Base-by-base conservation (phyloP, 345 rosid genomes). In the Raphanus sativus region DNA sequence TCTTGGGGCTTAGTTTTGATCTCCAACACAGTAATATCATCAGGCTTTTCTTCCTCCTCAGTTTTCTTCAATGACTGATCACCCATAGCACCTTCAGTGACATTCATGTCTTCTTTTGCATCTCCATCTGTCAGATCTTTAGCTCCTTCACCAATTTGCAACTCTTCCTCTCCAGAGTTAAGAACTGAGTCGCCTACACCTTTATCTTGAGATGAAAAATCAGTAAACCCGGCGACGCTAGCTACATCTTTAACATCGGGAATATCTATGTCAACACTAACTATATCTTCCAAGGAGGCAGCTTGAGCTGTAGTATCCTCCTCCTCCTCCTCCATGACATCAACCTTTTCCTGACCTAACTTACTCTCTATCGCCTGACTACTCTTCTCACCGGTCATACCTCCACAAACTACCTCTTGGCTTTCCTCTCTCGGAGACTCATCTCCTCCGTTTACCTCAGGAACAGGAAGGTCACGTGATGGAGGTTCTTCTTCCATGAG, bases 171-270 rank as follows among this genome's bases (percentile, higher is more conserved):
- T 24, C 36, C 65, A 16, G 68, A 24, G 62, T 71, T 66, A 6
- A 56, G 64, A 60, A 59, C 70, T 60, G 66, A 34, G 54, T 74
- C 70, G 3, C 54, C 65, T 67, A 73, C 48, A 45, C 8, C 29
- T 68, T 38, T 79, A 62, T 38, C 62, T 8, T 69, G 78, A 62
- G 78, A 24, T 1, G 73, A 11, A 69, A 68, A 61, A 69, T 75
- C 85, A 2, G 74, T 60, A 28, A 64, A 75, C 4, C 73, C 81
- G 7, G 74, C 85, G 76, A 63, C 80, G 2, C 45, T 68, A 78
- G 61, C 82, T 40, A 66, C 67, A 32, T 67, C 71, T 16, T 62
- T 54, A 63, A 32, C 86, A 71, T 64, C 75, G 4, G 72, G 71
- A 16, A 73, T 73, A 68, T 72, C 83, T 13, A 64, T 67, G 11